Percentiles rank a stretch among this genome's conserved stretches.
phyloP scores from a whole-genome alignment of 2,329 filamentous ascomycete genomes.

The Talaromyces sp. region DNA sequence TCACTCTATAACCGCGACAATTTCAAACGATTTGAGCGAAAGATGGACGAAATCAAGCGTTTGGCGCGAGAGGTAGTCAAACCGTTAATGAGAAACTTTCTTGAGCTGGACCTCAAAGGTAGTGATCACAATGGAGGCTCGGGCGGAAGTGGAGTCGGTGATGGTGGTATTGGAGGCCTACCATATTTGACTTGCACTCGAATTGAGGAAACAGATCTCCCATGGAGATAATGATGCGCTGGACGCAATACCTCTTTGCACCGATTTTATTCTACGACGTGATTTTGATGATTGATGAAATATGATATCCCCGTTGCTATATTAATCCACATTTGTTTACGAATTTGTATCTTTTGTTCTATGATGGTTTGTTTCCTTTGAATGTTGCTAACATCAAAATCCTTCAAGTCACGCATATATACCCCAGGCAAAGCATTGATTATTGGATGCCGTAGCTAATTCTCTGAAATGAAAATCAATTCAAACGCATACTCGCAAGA shows the following conservation, averaged over 20 bases:
- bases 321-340: neutral
- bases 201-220: constrained; percentile 60
- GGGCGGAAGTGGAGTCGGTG: constrained; percentile 23
- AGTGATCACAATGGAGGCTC: constrained; percentile 22
- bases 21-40: constrained; percentile 75
- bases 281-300: constrained; percentile 18
- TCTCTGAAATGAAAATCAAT: neutral
- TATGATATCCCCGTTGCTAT: constrained; percentile 17
- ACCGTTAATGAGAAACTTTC: constrained; percentile 78
- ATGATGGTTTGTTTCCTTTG: neutral
- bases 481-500: neutral
- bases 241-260: neutral
- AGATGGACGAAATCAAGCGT: constrained; percentile 83
- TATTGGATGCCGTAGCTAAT: neutral
- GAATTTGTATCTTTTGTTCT: neutral
- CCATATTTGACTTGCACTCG: constrained; percentile 64
- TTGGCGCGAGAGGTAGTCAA: constrained; percentile 78
- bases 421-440: constrained; percentile 2
- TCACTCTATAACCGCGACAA: constrained; percentile 79
- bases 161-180: constrained; percentile 47
- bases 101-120: constrained; percentile 70
- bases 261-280: constrained; percentile 1
- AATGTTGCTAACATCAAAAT: neutral
- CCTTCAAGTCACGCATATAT: constrained; percentile 3
- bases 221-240: constrained; percentile 49